Base-by-base conservation (phyloP, 352 stramenopile genomes). In the Aphanomyces cochlioides region DNA sequence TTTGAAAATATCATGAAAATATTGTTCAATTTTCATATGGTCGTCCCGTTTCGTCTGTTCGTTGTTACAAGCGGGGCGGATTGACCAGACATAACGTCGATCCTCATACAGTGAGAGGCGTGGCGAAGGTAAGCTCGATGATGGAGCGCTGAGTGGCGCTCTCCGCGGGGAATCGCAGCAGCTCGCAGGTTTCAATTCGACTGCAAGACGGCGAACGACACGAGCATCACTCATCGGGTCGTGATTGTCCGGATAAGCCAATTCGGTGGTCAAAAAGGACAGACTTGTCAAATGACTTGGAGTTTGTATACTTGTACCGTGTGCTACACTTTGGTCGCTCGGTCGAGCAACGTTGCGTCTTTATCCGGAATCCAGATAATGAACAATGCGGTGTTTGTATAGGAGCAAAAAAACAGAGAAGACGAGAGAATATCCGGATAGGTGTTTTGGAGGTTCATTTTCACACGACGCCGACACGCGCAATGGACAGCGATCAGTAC, bases 351-450 rank as follows among this genome's bases (percentile, higher is more conserved):
- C 36, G 12, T 6, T n/a, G 0, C 28, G 54, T 40, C 43, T 1
- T 17, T 61, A 61, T 61, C 54, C 54, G 54, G 54, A 61, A 36
- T 58, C 21, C 50, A 19, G 17, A 37, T 39, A 37, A 28, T 28
- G 7, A 61, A 45, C 10, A 41, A 61, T 37, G 17, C 3, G 7
- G 28, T 4, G 6, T 61, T 61, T 37, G 54, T 40, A 61, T 58
- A 19, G 15, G 21, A 12, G 50, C 7, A 19, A 36, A 58, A 12
- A 58, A n/a, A 37, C 19, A 41, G 10, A 61, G 54, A 40, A 37
- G 17, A 12, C 19, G 19, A 15, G 6, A 39, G 19, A 7, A 28
- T 61, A 61, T 61, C 54, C 54, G 54, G 54, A 61, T 39, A 37
- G 43, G 39, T 3, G 54, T 40, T 37, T 50, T 7, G 19, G 7